Conservation (phyloP, 345 rosid genomes). For the Xanthoceras sorbifolium region DNA sequence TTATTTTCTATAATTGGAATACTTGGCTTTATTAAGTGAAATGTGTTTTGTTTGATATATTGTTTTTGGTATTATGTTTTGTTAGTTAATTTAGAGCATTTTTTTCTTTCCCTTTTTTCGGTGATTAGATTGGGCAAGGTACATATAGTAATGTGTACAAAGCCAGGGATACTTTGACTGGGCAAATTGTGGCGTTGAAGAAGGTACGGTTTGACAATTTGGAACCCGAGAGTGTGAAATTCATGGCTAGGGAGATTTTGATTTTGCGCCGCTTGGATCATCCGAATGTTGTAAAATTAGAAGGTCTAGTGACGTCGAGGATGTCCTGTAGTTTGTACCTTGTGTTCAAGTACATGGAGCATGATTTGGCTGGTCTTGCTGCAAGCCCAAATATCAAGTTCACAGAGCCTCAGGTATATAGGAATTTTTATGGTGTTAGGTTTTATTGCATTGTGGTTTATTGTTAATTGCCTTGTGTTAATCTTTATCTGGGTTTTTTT, state of each 20-base stretch:
- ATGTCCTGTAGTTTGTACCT: conserved; percentile 87
- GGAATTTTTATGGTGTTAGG: background rate
- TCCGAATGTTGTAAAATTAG: conserved; percentile 71
- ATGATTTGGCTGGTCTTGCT: conserved; percentile 84
- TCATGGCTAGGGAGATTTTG: conserved; percentile 84
- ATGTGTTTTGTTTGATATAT: background rate
- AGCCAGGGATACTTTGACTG: conserved; percentile 76
- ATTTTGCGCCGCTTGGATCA: conserved; percentile 74
- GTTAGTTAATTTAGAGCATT: background rate
- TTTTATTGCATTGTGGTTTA: background rate
- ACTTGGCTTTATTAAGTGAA: background rate
- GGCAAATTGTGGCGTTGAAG: conserved; percentile 76
- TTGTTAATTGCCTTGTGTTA: background rate
- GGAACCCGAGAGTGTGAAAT: conserved; percentile 88
- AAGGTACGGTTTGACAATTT: conserved; percentile 80
- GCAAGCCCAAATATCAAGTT: conserved; percentile 70
- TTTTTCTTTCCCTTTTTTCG: background rate
- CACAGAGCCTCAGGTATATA: conserved; percentile 63
- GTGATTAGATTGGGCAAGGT: conserved; percentile 72
- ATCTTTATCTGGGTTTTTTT: background rate
- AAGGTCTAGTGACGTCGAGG: conserved; percentile 78
- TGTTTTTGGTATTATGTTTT: background rate
- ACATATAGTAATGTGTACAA: conserved; percentile 92
- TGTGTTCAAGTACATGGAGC: conserved; percentile 78
- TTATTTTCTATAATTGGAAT: conserved; percentile 5